Conservation (phyloP, 169 alveolate genomes). For the Besnoitia besnoiti region DNA sequence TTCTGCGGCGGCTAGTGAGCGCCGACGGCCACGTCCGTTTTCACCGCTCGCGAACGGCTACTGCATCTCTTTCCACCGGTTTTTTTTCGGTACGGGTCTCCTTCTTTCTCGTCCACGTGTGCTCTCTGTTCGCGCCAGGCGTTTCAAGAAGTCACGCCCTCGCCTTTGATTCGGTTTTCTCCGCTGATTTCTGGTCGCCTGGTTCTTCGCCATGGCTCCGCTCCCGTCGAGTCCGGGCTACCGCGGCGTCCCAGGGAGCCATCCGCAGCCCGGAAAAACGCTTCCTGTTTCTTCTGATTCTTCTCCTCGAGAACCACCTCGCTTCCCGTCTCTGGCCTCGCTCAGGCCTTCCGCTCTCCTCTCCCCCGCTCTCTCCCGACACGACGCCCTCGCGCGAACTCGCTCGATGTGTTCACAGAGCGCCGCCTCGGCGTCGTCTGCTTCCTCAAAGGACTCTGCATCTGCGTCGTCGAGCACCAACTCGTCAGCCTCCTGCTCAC, state of each 20-base stretch:
- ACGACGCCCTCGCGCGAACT: neutral
- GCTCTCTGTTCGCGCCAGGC: neutral
- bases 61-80: too few species aligned
- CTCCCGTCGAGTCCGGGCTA: neutral
- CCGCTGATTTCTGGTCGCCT: too few species aligned
- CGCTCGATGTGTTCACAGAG: too few species aligned
- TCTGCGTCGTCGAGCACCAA: too few species aligned
- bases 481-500: neutral
- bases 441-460: neutral
- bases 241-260: neutral
- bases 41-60: too few species aligned
- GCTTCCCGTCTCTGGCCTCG: neutral
- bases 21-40: too few species aligned
- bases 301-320: neutral
- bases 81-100: neutral
- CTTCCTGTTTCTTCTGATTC: neutral
- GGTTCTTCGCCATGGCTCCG: neutral
- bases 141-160: too few species aligned
- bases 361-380: neutral
- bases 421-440: neutral
- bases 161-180: too few species aligned
- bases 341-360: neutral
- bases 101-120: neutral
- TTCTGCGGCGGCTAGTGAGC: too few species aligned
- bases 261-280: neutral